Evolutionary conservation across 345 rosid genomes (phyloP).

Genomic region (Toxicodendron radicans): DNA sequence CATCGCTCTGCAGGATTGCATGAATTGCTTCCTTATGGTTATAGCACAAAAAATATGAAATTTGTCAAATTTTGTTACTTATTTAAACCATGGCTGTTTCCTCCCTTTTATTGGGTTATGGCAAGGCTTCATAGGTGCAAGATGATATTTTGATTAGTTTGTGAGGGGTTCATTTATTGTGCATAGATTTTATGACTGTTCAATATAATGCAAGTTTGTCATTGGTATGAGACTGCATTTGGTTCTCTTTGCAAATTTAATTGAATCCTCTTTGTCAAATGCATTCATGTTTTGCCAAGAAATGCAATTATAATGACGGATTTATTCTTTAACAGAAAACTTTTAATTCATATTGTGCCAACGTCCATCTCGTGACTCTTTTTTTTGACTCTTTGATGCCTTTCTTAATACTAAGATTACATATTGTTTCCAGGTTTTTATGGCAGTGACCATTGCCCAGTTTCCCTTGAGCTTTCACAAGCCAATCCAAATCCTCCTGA

Average conservation of each 20-base stretch:
- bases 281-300: neutral
- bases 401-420: neutral
- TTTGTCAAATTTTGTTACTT: neutral
- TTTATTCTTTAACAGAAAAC: neutral
- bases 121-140: neutral
- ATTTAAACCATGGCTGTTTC: neutral
- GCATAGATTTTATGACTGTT: neutral
- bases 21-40: neutral
- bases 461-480: slow-evolving; percentile 68
- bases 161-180: neutral
- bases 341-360: no score
- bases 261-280: neutral
- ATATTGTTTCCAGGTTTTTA: slow-evolving; percentile 58
- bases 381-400: neutral
- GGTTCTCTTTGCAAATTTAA: neutral
- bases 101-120: neutral
- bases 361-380: neutral
- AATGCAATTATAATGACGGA: neutral
- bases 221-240: neutral
- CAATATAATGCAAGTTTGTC: neutral
- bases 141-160: no score
- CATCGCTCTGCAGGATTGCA: neutral
- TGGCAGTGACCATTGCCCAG: slow-evolving; percentile 96
- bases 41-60: neutral
- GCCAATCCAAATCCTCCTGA: slow-evolving; percentile 24